phyloP scores from a whole-genome alignment of 2,329 filamentous ascomycete genomes.

The Biscogniauxia sp. region DNA sequence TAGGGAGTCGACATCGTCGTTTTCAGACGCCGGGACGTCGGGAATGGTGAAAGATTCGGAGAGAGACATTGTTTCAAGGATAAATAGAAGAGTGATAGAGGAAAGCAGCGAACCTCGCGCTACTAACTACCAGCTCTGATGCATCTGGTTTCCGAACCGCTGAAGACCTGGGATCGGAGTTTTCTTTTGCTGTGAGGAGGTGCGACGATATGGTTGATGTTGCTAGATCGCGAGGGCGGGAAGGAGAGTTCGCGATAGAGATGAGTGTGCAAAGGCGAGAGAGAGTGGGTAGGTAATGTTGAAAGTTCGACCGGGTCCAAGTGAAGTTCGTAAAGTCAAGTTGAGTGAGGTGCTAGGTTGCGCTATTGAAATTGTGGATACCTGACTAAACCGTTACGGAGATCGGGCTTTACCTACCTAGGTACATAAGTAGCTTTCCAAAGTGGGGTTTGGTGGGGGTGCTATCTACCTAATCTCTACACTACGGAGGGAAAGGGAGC shows the following conservation, averaged over 20 bases:
- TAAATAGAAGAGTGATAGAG: slow-evolving; percentile 9
- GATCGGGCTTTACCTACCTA: too few relatives aligned
- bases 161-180: neutral
- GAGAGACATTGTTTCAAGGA: slow-evolving; percentile 30
- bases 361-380: neutral
- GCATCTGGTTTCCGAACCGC: slow-evolving; percentile 19
- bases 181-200: neutral
- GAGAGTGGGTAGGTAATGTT: neutral
- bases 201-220: neutral
- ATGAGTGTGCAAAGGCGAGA: neutral
- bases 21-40: slow-evolving; percentile 46
- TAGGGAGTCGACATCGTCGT: slow-evolving; percentile 62
- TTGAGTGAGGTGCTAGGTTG: neutral
- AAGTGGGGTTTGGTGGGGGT: neutral
- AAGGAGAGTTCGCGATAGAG: neutral
- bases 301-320: neutral
- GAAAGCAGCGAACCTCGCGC: slow-evolving; percentile 22
- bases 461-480: too few relatives aligned
- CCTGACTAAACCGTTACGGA: too few relatives aligned
- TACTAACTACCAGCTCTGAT: slow-evolving; percentile 23
- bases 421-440: too few relatives aligned
- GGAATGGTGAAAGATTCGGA: slow-evolving; percentile 53
- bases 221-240: too few relatives aligned
- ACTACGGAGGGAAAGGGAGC: neutral
- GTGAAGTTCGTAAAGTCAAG: neutral